These are phyloP conservation scores for Fusarium paranaense DNA, from an alignment of 2,329 filamentous ascomycete genomes.

Conservation along the genomic window DNA sequence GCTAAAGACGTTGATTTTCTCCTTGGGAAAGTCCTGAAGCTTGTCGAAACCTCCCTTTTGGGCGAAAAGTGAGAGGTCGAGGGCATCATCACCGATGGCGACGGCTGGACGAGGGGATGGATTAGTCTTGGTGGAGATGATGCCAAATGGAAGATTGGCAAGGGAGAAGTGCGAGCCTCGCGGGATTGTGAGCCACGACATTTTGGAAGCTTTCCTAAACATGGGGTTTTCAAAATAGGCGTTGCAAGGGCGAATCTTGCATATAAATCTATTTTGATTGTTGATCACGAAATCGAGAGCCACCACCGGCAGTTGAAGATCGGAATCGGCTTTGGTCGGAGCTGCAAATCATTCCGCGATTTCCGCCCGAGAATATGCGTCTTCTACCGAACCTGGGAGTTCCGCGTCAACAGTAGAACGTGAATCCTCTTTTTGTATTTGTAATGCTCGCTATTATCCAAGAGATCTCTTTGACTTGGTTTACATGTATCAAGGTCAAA, in stretches of 20 bases:
- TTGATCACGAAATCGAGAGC: neutral
- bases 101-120: conserved; percentile 71
- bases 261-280: neutral
- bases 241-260: neutral
- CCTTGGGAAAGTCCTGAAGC: conserved; percentile 39
- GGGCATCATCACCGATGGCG: conserved; percentile 78
- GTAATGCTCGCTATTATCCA: neutral
- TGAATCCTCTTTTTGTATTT: neutral
- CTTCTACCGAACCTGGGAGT: neutral
- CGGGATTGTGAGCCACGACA: conserved; percentile 39
- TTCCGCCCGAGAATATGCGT: neutral
- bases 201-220: neutral
- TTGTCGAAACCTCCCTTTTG: conserved; percentile 53
- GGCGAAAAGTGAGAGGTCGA: conserved; percentile 76
- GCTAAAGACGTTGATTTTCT: conserved; percentile 43
- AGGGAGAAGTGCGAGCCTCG: conserved; percentile 58
- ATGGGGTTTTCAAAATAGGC: neutral
- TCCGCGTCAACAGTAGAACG: neutral
- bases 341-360: neutral
- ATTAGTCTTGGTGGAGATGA: conserved; percentile 73
- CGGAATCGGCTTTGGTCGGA: neutral
- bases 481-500: neutral
- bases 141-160: conserved; percentile 84
- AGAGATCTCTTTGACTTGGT: neutral
- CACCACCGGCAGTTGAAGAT: neutral